Evolutionary conservation across 495 filamentous ascomycete genomes (phyloP).

Genomic region (Wilcoxina mikolae): DNA sequence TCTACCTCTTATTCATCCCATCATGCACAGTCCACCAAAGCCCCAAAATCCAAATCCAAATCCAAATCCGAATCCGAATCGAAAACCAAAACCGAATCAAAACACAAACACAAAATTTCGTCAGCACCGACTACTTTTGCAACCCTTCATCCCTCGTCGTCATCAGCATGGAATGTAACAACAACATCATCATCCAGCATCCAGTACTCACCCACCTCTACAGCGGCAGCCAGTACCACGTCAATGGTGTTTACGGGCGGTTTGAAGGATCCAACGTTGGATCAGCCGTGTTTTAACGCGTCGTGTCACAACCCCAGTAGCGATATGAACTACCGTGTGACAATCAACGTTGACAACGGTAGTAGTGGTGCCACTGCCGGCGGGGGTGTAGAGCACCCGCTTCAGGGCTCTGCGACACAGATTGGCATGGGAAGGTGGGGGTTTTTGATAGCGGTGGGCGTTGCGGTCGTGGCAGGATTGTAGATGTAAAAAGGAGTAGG

Average conservation of each 20-base stretch:
- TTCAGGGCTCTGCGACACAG: neutral
- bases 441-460: neutral
- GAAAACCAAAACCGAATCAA: neutral
- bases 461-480: neutral
- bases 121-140: neutral
- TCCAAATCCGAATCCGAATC: neutral
- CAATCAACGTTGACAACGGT: neutral
- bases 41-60: neutral
- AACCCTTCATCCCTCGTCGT: neutral
- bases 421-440: neutral
- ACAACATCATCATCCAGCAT: neutral
- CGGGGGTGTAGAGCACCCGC: neutral
- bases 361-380: neutral
- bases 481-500: neutral
- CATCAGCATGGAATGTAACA: neutral
- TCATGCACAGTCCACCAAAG: neutral
- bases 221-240: neutral
- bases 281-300: constrained; percentile 9
- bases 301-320: constrained; percentile 7
- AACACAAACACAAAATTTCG: neutral
- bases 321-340: constrained; percentile 9
- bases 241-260: neutral
- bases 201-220: neutral
- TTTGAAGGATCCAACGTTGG: neutral
- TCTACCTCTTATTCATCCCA: neutral